Evolutionary conservation across 805 yeast genomes (phyloP), one percentile per base, ranked within the genome.

Genomic region (Cyberlindnera euphorbiiphila): DNA sequence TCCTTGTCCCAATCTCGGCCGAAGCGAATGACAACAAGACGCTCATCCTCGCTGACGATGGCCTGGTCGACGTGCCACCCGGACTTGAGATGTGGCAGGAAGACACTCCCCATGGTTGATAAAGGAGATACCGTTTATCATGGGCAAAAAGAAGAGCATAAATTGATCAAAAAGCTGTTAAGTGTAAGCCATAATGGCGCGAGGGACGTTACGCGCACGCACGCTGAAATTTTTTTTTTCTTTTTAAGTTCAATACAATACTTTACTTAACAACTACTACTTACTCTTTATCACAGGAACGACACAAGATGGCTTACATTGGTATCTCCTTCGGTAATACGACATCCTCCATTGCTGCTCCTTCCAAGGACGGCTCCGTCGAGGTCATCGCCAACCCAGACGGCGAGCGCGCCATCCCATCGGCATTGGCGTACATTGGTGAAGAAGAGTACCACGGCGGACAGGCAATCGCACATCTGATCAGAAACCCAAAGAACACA

Each of bases 301-400:
- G n/a, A 12, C 17, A 17, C n/a, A 45, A 24, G 25, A 62, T 62
- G 63, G 53, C 64, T 44, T 85, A 87, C 51, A 85, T 93, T 64
- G 98, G 98, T 66, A 77, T 93, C 61, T 81, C 96, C 29, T 91
- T 93, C 64, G 98, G 98, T 64, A 93, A 93, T 77, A 83, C 95
- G 33, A 78, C 95, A 44, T 84, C 97, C 34, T 85, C 97, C 42
- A 88, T 93, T 61, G 97, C 98, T 34, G 85, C 81, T 56, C 84
- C 89, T 50, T 67, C 74, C 45, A 64, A 69, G 49, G 97, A 91
- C 57, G 97, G 96, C 46, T 85, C 83, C 62, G 93, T 87, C 47
- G 97, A 93, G 60, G 95, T 93, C 50, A 91, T 93, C 62, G 98
- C 98, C 51, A 91, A 93, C 78, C 96, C 94, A 51, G 98, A 93